These are phyloP conservation scores for Phytophthora syringae DNA, from an alignment of 352 stramenopile species.

Conservation along the genomic window DNA sequence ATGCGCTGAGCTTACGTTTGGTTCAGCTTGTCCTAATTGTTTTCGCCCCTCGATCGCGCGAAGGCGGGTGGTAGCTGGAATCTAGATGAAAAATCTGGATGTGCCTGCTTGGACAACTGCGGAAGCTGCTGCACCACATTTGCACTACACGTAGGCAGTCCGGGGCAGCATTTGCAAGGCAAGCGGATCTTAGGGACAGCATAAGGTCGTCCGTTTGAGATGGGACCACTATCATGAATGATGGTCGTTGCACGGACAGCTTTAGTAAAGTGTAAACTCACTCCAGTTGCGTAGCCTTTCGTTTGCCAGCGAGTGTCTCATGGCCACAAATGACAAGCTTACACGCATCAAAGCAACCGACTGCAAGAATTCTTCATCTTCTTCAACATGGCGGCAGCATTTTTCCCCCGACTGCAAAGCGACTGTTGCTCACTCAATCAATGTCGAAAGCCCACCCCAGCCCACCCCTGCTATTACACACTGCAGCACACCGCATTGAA, in stretches of 20 bases:
- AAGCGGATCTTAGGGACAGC: background rate
- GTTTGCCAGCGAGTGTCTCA: background rate
- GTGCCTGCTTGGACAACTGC: background rate
- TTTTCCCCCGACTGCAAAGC: background rate
- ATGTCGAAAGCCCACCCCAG: background rate
- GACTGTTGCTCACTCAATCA: background rate
- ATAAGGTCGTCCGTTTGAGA: background rate
- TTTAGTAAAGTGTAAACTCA: no score
- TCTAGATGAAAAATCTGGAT: background rate
- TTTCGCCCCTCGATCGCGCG: background rate
- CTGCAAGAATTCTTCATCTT: background rate
- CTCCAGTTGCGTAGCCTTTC: background rate
- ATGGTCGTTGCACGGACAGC: background rate
- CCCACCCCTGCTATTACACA: background rate
- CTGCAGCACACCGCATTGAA: background rate
- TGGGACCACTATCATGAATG: slow-evolving; percentile 1
- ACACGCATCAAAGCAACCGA: background rate
- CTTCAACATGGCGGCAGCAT: background rate
- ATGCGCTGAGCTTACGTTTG: background rate
- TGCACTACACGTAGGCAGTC: background rate
- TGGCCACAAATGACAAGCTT: background rate
- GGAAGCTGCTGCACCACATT: background rate
- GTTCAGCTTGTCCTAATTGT: background rate
- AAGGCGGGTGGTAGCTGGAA: background rate
- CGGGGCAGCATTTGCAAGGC: background rate